Evolutionary conservation across 495 filamentous ascomycete genomes (phyloP), one percentile per base, ranked within the genome.

Genomic region (Cercophora samala): DNA sequence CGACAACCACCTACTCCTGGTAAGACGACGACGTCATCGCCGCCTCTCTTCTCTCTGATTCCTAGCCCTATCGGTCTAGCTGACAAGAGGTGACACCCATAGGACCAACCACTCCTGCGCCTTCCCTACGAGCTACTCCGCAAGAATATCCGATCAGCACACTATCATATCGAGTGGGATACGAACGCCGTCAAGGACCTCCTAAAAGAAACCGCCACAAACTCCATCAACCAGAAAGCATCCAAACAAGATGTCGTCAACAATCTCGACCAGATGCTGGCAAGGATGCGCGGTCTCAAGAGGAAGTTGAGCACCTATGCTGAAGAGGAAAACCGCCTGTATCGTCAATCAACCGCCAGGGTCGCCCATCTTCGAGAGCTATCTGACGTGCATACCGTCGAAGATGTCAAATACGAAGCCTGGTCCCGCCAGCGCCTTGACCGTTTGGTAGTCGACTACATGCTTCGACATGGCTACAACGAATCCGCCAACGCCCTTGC

Each of bases 31-130:
- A 62, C n/a, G 66, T 69, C 64, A 64, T 66, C 32, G 26, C 11
- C 21, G 13, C 21, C 58, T 23, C 13, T 63, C 42, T 4, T 42
- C 52, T 42, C 25, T 58, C 25, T 17, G 62, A 15, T 42, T 17
- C 46, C 19, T n/a, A 17, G 6, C 22, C 26, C 46, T 63, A 17
- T 9, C 60, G 25, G 32, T 17, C 25, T 13, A 46, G 56, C 55
- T 70, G 32, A 66, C 61, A 19, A 19, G n/a, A 46, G 4, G 4
- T 6, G 32, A 19, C 22, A 11, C 21, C 22, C 51, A 54, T 62
- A 97, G 93, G 95, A 99, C 77, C 94, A 98, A 87, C 90, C 95
- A 24, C 91, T 97, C 68, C 89, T 99, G 70, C 90, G 93, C 22
- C 84, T 97, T 4, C 95, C 95, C 22, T 87, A 92, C 76, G 94